These are phyloP conservation scores for Athelia sp. DNA, from an alignment of 1,284 basidiomycete genomes.

Conservation along the genomic window DNA sequence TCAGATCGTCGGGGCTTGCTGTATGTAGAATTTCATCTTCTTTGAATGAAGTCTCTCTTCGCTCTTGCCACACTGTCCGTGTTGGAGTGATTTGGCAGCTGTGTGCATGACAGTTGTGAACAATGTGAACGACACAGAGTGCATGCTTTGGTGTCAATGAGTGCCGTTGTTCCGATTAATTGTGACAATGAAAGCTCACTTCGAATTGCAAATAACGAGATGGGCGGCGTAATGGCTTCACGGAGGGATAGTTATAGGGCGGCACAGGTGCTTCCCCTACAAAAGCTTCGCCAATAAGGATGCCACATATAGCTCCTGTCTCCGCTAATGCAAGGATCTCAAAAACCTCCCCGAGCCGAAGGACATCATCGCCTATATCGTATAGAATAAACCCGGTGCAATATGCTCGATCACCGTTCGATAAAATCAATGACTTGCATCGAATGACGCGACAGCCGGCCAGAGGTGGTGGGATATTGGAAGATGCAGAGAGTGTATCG, in stretches of 20 bases:
- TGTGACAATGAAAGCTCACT: not conserved
- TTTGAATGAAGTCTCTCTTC: not conserved
- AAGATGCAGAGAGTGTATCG: not conserved
- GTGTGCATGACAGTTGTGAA: not conserved
- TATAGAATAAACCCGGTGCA: not conserved
- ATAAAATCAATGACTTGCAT: not conserved
- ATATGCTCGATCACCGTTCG: not conserved
- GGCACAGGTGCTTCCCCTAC: not conserved
- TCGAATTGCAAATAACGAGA: not conserved
- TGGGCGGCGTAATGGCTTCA: not conserved
- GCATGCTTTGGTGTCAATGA: not conserved
- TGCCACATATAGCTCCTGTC: not conserved
- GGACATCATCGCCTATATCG: not conserved
- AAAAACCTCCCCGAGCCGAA: not conserved
- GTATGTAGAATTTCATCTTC: not conserved
- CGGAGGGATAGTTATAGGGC: not conserved
- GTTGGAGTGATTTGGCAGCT: not conserved
- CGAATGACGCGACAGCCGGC: not conserved
- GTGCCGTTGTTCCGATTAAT: not conserved
- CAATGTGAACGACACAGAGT: not conserved
- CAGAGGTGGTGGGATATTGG: not conserved
- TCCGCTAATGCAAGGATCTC: not conserved
- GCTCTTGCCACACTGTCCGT: not conserved
- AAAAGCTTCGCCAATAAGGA: not conserved
- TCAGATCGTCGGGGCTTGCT: not conserved